These are phyloP conservation scores for Golubevia pallescens DNA, from an alignment of 1,284 basidiomycete species.

Conservation along the genomic window DNA sequence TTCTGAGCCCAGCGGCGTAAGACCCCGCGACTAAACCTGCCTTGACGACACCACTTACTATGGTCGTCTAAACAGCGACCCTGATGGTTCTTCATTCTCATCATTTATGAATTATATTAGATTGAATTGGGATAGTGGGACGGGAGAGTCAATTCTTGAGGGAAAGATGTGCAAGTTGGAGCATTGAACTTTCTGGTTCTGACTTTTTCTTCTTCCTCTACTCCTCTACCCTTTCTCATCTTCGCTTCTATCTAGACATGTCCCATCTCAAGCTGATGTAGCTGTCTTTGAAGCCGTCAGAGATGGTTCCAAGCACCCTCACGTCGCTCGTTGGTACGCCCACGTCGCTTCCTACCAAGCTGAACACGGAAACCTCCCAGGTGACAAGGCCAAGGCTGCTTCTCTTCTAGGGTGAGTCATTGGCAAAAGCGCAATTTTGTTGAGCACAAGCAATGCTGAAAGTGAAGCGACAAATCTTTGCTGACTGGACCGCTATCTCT, in stretches of 20 bases:
- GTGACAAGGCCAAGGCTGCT: conserved; percentile 60
- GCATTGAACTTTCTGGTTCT: conserved; percentile 3
- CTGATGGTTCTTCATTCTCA: neutral
- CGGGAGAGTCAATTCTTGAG: neutral
- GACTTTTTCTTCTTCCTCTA: neutral
- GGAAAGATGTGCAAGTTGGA: neutral
- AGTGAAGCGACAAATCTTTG: neutral
- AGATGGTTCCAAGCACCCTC: conserved; percentile 71
- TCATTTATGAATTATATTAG: conserved; percentile 7
- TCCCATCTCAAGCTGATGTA: conserved; percentile 95
- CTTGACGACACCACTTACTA: conserved; percentile 39
- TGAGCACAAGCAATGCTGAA: neutral
- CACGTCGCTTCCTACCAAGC: conserved; percentile 60
- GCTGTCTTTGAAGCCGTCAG: conserved; percentile 83
- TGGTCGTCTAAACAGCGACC: neutral
- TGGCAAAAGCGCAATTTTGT: neutral
- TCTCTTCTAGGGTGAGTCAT: conserved; percentile 27
- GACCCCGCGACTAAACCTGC: conserved; percentile 62
- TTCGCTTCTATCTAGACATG: too few relatives aligned
- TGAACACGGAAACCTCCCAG: conserved; percentile 51
- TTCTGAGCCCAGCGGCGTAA: conserved; percentile 65
- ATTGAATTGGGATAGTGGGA: neutral
- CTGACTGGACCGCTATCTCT: conserved; percentile 11
- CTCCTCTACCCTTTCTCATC: neutral
- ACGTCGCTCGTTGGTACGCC: conserved; percentile 90